Base-by-base conservation (phyloP, 2,329 filamentous ascomycete species). In the Lasiodiplodia theobromae region DNA sequence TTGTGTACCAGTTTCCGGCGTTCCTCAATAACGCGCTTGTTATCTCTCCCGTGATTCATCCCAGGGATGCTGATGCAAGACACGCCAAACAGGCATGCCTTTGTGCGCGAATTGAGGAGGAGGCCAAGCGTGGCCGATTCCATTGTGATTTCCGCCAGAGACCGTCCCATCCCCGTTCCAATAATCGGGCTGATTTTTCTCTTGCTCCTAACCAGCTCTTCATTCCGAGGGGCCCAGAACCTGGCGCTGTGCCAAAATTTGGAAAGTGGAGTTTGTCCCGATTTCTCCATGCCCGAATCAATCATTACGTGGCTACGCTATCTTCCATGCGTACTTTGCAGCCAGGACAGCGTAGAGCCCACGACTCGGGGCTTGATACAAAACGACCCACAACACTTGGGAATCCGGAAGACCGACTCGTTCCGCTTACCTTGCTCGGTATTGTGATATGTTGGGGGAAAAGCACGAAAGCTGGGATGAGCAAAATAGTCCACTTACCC, bases 401-500 rank as follows among this genome's bases (percentile, higher is more conserved):
- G 52, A 25, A 51, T 58, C 53, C 53, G 65, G 54, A 62, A 64
- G 12, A 68, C 67, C 67, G 67, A 65, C 67, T 51, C 60, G 52
- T 51, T 52, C 40, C 60, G 52, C 60, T 64, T 65, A 49, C 67
- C 67, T 57, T 65, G 10, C 40, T n/a, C 23, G 37, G 44, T 21
- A 12, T n/a, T 28, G 21, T 53, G 47, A 49, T 14, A 34, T 28
- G 21, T 57, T 10, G 31, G 31, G 64, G 65, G 28, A 47, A 44
- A 38, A 53, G 44, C 23, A 53, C 31, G 47, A 23, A 40, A 25
- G 2, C n/a, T 52, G 10, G 37, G 40, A 60, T 28, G 25, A 67
- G 23, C 38, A 23, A 63, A 63, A 54, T 23, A 16, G 2, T 11
- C 6, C 2, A 80, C 93, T 94, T 90, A 96, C 93, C 93, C 93